phyloP scores from a whole-genome alignment of 805 yeast genomes.

The Ogataea pignaliae region DNA sequence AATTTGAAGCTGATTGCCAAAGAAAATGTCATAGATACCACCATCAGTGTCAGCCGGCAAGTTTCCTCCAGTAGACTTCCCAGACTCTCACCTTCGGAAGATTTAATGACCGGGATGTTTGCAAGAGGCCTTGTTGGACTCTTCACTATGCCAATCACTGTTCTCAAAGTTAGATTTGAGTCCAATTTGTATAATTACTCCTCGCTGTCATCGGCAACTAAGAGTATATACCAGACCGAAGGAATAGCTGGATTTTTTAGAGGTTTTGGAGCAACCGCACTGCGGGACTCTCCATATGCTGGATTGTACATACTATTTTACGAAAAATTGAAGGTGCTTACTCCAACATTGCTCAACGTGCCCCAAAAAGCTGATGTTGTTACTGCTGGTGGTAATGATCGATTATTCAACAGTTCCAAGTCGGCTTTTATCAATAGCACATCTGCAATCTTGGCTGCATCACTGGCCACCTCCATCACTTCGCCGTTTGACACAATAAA shows the following conservation, averaged over 20 bases:
- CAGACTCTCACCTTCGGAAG: conserved; percentile 61
- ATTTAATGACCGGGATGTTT: conserved; percentile 69
- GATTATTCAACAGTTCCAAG: conserved; percentile 16
- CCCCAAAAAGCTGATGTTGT: neutral
- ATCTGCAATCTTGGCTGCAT: conserved; percentile 78
- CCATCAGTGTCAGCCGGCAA: conserved; percentile 3
- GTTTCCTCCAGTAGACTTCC: conserved; percentile 52
- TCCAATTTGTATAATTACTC: conserved; percentile 69
- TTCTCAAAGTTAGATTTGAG: conserved; percentile 85
- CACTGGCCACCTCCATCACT: conserved; percentile 76
- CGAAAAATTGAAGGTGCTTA: conserved; percentile 60
- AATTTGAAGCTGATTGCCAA: conserved; percentile 10
- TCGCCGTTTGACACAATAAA: conserved; percentile 95
- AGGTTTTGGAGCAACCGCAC: conserved; percentile 83
- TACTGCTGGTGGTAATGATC: neutral
- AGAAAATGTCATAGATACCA: conserved; percentile 2
- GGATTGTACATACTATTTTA: conserved; percentile 86
- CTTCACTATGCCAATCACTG: conserved; percentile 91
- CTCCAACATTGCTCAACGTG: conserved; percentile 40
- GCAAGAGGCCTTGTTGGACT: conserved; percentile 82
- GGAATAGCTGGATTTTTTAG: conserved; percentile 71
- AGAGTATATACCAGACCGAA: conserved; percentile 47
- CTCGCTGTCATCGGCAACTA: conserved; percentile 57
- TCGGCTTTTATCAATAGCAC: conserved; percentile 58
- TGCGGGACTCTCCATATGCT: conserved; percentile 95